Base-by-base conservation (phyloP, 345 rosid genomes). In the Leavenworthia alabamica region DNA sequence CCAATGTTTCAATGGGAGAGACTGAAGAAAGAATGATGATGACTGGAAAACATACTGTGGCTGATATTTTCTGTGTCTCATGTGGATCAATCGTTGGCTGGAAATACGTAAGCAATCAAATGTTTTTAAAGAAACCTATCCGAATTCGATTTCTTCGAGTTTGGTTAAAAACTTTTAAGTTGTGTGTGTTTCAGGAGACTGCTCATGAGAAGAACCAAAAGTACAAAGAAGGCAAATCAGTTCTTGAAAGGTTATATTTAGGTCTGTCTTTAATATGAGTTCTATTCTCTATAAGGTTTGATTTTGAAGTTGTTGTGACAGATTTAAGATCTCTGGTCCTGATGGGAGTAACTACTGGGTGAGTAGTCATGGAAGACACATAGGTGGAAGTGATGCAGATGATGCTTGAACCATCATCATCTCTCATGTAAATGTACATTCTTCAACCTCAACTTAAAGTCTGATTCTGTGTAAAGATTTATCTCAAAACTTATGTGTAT, bases 141-240 rank as follows among this genome's bases (percentile, higher is more conserved):
- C 2, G 8, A 4, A 13, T 47, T 64, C 24, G 23, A n/a, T 26
- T 26, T 54, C 40, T 35, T 16, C n/a, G 16, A 3, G 32, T 45
- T n/a, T n/a, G 23, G 41, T 33, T 31, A 17, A 44, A 27, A 11
- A 2, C 24, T 23, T 35, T 12, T 29, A 7, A 32, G 28, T 36
- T 72, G 15, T 72, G 33, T 42, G 2, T 20, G 6, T 47, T n/a
- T 52, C 86, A 93, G 99, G 96, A 86, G 78, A 76, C 77, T 73
- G 99, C 97, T 47, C 85, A 81, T 45, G 97, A 93, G 33, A 84
- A 79, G 82, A 58, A 13, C 80, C 99, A 90, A 74, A 93, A 93
- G 75, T 93, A 93, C 87, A 93, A 93, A 80, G 99, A 90, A 84
- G 97, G 97, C 55, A 93, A 87, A 79, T 90, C 88, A 3, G 93